These are phyloP conservation scores for Cicer pinnatifidum DNA, from an alignment of 306 rosid genomes.

Conservation along the genomic window DNA sequence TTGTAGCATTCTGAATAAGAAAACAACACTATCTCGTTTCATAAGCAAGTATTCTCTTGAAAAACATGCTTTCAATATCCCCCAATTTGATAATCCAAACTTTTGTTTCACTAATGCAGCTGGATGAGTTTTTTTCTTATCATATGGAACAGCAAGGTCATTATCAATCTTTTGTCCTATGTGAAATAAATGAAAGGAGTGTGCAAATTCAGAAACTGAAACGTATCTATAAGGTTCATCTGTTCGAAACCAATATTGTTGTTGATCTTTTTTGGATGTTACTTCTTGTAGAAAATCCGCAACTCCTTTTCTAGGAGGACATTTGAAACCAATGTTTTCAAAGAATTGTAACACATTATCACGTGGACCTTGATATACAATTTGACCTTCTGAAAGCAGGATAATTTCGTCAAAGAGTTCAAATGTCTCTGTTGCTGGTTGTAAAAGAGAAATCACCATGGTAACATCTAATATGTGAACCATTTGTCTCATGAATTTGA, in stretches of 20 bases:
- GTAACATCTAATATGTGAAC: conserved; percentile 83
- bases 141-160: conserved; percentile 62
- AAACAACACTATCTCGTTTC: conserved; percentile 61
- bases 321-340: conserved; percentile 57
- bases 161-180: conserved; percentile 58
- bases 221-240: conserved; percentile 59
- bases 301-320: conserved; percentile 83
- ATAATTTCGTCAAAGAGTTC: conserved; percentile 62
- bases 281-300: conserved; percentile 94
- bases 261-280: conserved; percentile 80
- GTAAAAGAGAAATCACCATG: conserved; percentile 69
- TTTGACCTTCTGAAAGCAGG: conserved; percentile 75
- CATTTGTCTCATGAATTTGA: conserved; percentile 81
- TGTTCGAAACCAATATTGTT: conserved; percentile 69
- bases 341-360: conserved; percentile 68
- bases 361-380: conserved; percentile 78
- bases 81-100: conserved; percentile 69
- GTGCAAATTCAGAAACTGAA: conserved; percentile 60
- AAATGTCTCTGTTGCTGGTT: conserved; percentile 69
- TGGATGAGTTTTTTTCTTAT: conserved; percentile 57
- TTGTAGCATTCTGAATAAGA: conserved; percentile 60
- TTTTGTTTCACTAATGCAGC: conserved; percentile 72
- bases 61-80: conserved; percentile 73
- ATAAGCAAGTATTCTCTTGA: conserved; percentile 75
- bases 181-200: conserved; percentile 51